Evolutionary conservation across 345 rosid species (phyloP), one percentile per base, ranked within the genome.

Genomic region (Dipteronia sinensis): DNA sequence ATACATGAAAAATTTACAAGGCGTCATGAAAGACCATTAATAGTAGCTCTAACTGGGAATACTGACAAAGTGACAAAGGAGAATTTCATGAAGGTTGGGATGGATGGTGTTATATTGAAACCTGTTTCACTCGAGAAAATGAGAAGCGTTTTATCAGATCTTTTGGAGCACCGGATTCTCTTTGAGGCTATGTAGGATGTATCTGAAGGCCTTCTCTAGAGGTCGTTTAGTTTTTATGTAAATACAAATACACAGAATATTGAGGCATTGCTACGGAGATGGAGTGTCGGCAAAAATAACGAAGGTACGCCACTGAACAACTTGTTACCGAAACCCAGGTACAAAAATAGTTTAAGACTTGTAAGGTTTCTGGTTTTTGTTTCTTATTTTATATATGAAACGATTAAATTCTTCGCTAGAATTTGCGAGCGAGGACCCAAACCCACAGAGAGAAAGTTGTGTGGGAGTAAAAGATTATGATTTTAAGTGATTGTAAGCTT

Each of bases 91-190:
- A 90, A 90, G 82, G 88, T 86, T 44, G 96, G 99, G 49, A 85
- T 97, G 85, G 98, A 93, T 29, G 94, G 97, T 15, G 85, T 90
- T 20, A 71, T 93, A 69, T 79, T 85, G 75, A 97, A 93, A 75
- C 98, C 98, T 0, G 89, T 93, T 22, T 94, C 98, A 1, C 85
- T 97, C 16, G 98, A 94, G 66, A 89, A 92, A 85, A 93, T 97
- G 98, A 90, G 93, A 81, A 81, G 82, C 7, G 92, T 90, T 38
- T 74, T 97, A 47, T 83, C 91, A 22, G 91, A 90, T 77, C 91
- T 97, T 78, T 74, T 97, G 66, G 97, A 97, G 70, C 89, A 83
- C 62, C 81, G 92, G 47, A 86, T 89, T 61, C 81, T 91, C 0
- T 84, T 87, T 11, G 94, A 91, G 78, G 83, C 88, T 25, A 85